Evolutionary conservation across 371 early-diverging fungal species (phyloP).

Genomic region (Apophysomyces elegans): DNA sequence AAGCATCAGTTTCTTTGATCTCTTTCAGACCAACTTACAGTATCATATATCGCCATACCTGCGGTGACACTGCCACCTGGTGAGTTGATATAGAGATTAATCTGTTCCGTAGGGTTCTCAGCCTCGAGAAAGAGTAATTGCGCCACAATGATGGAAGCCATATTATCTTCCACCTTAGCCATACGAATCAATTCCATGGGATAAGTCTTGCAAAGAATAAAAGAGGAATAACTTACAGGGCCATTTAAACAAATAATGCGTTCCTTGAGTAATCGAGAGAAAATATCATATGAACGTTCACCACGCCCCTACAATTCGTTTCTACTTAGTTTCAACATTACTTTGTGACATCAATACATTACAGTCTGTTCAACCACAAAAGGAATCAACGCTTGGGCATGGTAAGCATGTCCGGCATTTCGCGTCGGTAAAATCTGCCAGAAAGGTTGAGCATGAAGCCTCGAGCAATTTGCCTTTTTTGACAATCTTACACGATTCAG

Average conservation of each 20-base stretch:
- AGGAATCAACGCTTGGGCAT: slow-evolving; percentile 65
- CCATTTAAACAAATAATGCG: slow-evolving; percentile 95
- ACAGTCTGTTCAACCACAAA: slow-evolving; percentile 79
- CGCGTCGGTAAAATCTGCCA: not conserved
- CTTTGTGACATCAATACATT: slow-evolving; percentile 16
- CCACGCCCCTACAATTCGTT: slow-evolving; percentile 59
- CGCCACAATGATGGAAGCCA: slow-evolving; percentile 89
- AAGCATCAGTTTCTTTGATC: not conserved
- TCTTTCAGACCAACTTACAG: slow-evolving; percentile 53
- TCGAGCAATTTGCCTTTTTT: not conserved
- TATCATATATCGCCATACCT: slow-evolving; percentile 94
- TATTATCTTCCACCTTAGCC: slow-evolving; percentile 76
- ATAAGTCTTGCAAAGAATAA: no score
- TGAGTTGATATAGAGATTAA: slow-evolving; percentile 94
- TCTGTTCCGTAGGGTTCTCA: slow-evolving; percentile 92
- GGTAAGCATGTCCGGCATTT: not conserved
- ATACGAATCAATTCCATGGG: not conserved
- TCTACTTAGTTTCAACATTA: not conserved
- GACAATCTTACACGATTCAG: not conserved
- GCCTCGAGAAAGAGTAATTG: slow-evolving; percentile 96
- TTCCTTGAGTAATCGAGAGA: slow-evolving; percentile 95
- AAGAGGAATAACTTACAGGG: slow-evolving; percentile 50
- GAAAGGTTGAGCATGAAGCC: not conserved
- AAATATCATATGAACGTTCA: slow-evolving; percentile 93
- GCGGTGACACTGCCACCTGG: slow-evolving; percentile 97